phyloP scores from a whole-genome alignment of 2,329 filamentous ascomycete species.

The Aspergillus sp. region DNA sequence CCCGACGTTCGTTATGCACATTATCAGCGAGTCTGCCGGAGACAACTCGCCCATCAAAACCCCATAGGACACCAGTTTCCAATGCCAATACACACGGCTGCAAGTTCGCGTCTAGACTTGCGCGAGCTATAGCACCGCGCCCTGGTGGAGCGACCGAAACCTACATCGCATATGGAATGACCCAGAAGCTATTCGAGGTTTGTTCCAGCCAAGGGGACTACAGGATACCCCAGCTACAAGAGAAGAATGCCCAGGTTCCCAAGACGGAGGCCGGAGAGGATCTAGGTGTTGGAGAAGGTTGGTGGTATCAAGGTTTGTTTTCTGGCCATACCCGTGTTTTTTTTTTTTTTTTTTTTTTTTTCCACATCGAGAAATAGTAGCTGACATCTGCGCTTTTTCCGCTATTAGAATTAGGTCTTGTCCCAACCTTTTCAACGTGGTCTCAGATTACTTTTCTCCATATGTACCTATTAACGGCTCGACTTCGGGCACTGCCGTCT shows the following conservation, averaged over 20 bases:
- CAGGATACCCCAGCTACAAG: conserved; percentile 65
- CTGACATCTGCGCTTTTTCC: background rate
- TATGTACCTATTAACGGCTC: conserved; percentile 85
- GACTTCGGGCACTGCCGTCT: conserved; percentile 73
- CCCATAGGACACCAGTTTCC: background rate
- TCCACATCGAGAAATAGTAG: background rate
- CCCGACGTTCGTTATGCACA: conserved; percentile 1
- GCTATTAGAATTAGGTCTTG: conserved; percentile 69
- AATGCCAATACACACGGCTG: conserved; percentile 17
- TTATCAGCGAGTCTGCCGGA: background rate
- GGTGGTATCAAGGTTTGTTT: conserved; percentile 77
- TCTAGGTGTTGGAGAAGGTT: conserved; percentile 69
- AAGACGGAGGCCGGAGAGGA: conserved; percentile 79
- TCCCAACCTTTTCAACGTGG: conserved; percentile 92
- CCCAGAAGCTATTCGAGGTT: conserved; percentile 73
- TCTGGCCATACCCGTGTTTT: background rate
- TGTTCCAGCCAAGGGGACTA: conserved; percentile 76
- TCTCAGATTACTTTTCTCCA: conserved; percentile 94
- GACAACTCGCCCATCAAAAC: conserved; percentile 1
- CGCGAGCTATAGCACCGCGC: conserved; percentile 31
- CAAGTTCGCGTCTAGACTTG: conserved; percentile 26
- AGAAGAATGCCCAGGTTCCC: conserved; percentile 66
- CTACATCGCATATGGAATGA: conserved; percentile 78
- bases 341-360: background rate
- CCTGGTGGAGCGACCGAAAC: conserved; percentile 54